Evolutionary conservation across 192 early-diverging fungal species (phyloP), one percentile per base, ranked within the genome.

Genomic region (Phlyctochytrium bullatum): DNA sequence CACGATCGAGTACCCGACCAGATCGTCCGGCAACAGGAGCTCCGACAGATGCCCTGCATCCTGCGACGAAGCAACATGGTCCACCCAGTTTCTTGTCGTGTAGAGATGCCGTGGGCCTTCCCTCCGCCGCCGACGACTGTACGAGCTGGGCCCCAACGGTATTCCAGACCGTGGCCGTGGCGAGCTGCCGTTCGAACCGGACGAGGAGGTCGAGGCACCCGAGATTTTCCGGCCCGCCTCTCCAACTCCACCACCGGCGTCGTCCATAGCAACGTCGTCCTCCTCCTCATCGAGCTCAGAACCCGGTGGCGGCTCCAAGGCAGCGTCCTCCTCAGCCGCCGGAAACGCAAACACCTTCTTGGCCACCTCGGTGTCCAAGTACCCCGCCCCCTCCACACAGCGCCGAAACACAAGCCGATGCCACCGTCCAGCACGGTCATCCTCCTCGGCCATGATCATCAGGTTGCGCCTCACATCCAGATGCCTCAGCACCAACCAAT

Each of bases 401-500:
- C 40, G 6, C 10, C 40, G 40, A 47, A 47, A 47, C 6, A 47
- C 40, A 47, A 47, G 6, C 10, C 40, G 40, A 47, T 47, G 40
- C 54, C 54, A 57, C 27, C 54, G 16, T 28, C 54, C 54, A 14
- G 54, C 54, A 6, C 14, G 14, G 25, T 57, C 54, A 57, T 57
- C 54, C 27, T 57, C 54, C 27, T 57, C 54, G 20, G 54, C 54
- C 12, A 57, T 10, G 54, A 6, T 10, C 6, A 57, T 10, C 27
- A 14, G 27, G 20, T 28, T 28, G 12, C 54, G 54, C 25, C 27
- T 28, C 54, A 28, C 54, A 27, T 57, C 54, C 10, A 57, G 27
- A 14, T 14, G 6, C 54, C 54, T 10, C 54, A 57, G 27, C 12
- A 57, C 54, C 54, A 57, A 20, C 54, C 54, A 57, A 10, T 10